Base-by-base conservation (phyloP, 2,329 filamentous ascomycete genomes). In the Lojkania enalia region DNA sequence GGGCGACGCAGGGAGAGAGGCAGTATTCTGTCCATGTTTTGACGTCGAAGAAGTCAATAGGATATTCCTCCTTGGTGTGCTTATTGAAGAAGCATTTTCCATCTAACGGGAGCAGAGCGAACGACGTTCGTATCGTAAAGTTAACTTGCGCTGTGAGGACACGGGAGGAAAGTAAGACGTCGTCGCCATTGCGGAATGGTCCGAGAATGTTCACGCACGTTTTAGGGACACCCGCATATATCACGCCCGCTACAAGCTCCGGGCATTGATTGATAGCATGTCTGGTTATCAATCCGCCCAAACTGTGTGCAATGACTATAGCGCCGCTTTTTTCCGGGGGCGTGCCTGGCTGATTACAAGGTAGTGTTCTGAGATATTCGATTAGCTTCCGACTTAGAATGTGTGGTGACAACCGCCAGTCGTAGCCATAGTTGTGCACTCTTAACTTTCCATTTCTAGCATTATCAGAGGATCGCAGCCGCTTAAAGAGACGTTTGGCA, bases 121-220 rank as follows among this genome's bases (percentile, higher is more conserved):
- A 96, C 31, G 85, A 91, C 0, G 90, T 95, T 5, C 92, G 82
- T 38, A 97, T 84, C 0, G 87, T 90, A 61, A 97, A 96, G 70
- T 95, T 95, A 57, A 96, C 91, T 63, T 94, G 88, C 0, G 92
- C 90, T 1, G 90, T 96, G 13, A 97, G 78, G 0, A 96, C 86
- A 54, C 89, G 88, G 49, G 90, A 90, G 60, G 91, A 95, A 47
- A 96, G 77, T 1, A 96, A 78, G 0, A 96, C 90, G 14, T 91
- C 88, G 63, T 97, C 91, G n/a, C 91, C 91, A 58, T 95, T 92
- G 25, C 91, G 84, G 11, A 97, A 69, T 1, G 91, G 91, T 0
- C 92, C 92, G 3, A 96, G 78, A 39, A 96, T 94, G 64, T 96
- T 96, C 64, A 96, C 83, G 64, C 90, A 96, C 42, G 87, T 82